These are phyloP conservation scores for Oidiodendron maius DNA, from an alignment of 495 filamentous ascomycete genomes.

Conservation along the genomic window DNA sequence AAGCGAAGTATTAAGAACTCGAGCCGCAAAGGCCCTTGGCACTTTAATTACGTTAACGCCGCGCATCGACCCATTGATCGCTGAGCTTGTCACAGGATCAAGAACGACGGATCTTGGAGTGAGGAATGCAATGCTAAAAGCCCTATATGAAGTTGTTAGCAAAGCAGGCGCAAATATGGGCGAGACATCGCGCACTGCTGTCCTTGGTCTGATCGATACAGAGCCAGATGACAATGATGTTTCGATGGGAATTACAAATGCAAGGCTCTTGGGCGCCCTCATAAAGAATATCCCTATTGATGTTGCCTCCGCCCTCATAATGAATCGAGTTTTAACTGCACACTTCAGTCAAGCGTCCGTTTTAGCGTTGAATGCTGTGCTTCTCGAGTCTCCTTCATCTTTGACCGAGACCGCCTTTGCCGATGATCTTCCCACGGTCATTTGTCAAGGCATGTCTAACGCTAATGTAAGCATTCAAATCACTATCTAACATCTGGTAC, in stretches of 20 bases:
- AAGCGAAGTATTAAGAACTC: slow-evolving; percentile 78
- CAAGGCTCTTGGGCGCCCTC: slow-evolving; percentile 79
- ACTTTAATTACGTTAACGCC: slow-evolving; percentile 95
- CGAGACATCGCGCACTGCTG: slow-evolving; percentile 73
- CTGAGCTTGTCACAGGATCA: slow-evolving; percentile 86
- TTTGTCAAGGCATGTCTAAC: slow-evolving; percentile 73
- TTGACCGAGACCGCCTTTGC: slow-evolving; percentile 57
- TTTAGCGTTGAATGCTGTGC: slow-evolving; percentile 79
- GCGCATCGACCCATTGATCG: slow-evolving; percentile 80
- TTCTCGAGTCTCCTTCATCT: slow-evolving; percentile 68
- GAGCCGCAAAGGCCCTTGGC: slow-evolving; percentile 93
- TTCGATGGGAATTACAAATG: slow-evolving; percentile 79
- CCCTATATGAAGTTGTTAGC: slow-evolving; percentile 90
- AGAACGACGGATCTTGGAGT: slow-evolving; percentile 87
- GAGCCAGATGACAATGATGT: slow-evolving; percentile 69
- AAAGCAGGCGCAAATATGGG: slow-evolving; percentile 94
- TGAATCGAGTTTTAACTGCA: slow-evolving; percentile 70
- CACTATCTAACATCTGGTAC: slow-evolving; percentile 2
- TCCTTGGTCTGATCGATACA: slow-evolving; percentile 81
- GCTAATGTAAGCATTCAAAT: slow-evolving; percentile 55
- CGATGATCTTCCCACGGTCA: slow-evolving; percentile 64
- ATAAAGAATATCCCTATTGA: slow-evolving; percentile 73
- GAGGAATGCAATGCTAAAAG: slow-evolving; percentile 94
- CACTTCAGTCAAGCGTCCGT: slow-evolving; percentile 62
- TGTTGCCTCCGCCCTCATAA: slow-evolving; percentile 62